phyloP scores from a whole-genome alignment of 2,329 filamentous ascomycete genomes.

The Diaporthe amygdali region DNA sequence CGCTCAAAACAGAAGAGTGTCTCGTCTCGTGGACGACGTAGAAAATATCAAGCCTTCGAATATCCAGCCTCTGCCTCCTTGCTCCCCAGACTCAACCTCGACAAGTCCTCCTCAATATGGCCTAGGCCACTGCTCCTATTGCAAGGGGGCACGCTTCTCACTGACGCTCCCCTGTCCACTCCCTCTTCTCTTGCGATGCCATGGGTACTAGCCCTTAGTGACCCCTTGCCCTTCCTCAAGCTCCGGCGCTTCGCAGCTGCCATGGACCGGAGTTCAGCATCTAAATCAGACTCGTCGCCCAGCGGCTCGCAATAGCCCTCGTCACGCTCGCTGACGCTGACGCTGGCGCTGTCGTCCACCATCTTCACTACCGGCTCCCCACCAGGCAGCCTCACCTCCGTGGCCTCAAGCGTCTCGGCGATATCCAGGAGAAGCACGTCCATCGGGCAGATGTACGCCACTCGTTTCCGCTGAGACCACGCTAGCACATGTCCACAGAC shows the following conservation, averaged over 20 bases:
- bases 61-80: conserved; percentile 2
- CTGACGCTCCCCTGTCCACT: background rate
- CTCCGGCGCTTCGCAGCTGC: conserved; percentile 25
- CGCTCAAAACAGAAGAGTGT: background rate
- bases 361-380: conserved; percentile 49
- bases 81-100: conserved; percentile 17
- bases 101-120: conserved; percentile 4
- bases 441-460: conserved; percentile 96
- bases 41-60: background rate
- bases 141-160: conserved; percentile 1
- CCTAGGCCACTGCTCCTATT: background rate
- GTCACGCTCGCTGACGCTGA: conserved; percentile 45
- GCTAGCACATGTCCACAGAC: conserved; percentile 91
- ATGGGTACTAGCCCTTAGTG: conserved; percentile 3
- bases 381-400: conserved; percentile 73
- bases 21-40: background rate
- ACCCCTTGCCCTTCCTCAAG: conserved; percentile 23
- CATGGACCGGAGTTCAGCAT: conserved; percentile 20
- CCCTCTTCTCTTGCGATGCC: background rate
- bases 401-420: conserved; percentile 74
- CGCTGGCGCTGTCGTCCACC: conserved; percentile 42
- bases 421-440: conserved; percentile 88
- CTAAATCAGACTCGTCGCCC: conserved; percentile 9
- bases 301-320: conserved; percentile 67
- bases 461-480: conserved; percentile 79